Base-by-base conservation (phyloP, 148 eudicot species). In the Chenopodium album region DNA sequence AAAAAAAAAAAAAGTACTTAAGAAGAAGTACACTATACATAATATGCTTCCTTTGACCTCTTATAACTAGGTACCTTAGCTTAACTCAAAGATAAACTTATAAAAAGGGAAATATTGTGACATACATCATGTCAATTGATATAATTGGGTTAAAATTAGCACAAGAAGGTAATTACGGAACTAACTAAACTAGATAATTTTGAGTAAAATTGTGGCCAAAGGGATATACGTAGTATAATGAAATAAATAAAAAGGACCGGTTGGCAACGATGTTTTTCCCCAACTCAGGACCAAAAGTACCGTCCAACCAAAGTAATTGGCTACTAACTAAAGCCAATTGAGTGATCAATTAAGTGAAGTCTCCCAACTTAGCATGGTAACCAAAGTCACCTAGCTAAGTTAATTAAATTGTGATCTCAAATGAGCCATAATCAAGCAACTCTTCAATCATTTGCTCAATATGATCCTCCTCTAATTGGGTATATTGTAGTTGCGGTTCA, bases 371-470 rank as follows among this genome's bases (percentile, higher is more conserved):
- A 80, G 77, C 31, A 14, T 20, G 48, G 41, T 78, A 34, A 48
- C 11, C 10, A 29, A 16, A 60, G 29, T 46, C 20, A 48, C 77
- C 47, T 17, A 79, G 26, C 76, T 76, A 48, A 80, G 79, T 60
- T 78, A 17, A 85, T 85, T 46, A 78, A 67, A 67, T 60, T 8
- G 84, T 68, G 54, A 85, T 82, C 84, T 94, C 98, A 88, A 92
- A 73, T 20, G 93, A 85, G 23, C 93, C 93, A 85, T 87, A 91
- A 82, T 90, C 88, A 48, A 94, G 92, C 87, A 94, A 82, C 77
- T 94, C 98, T 85, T 90, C 80, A 34, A 94, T 94, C 98, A 94
- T 94, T 79, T 94, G 98, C 88, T 94, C 95, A 64, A 94, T 94
- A 56, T 92, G 92, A 48, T 90, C 94, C 54, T 94, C 98, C 80